These are phyloP conservation scores for Linnemannia hyalina DNA, from an alignment of 192 early-diverging fungal genomes.

Conservation along the genomic window DNA sequence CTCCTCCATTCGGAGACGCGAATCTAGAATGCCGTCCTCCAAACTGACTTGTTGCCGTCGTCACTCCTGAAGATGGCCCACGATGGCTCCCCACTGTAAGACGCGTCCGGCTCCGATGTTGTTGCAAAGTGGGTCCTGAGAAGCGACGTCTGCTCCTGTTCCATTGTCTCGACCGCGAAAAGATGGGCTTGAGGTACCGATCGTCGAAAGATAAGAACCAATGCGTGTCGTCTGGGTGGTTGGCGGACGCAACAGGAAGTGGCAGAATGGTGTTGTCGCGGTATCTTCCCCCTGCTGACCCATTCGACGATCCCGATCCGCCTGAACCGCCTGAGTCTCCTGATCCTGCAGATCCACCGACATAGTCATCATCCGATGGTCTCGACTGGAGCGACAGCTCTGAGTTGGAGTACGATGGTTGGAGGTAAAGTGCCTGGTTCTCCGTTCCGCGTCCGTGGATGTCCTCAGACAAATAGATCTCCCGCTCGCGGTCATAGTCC, in stretches of 20 bases:
- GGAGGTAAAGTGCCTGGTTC: conserved; percentile 37
- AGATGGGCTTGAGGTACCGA: conserved; percentile 84
- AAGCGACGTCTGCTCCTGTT: conserved; percentile 40
- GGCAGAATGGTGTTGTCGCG: conserved; percentile 45
- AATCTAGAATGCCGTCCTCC: conserved; percentile 41
- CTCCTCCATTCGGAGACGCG: conserved; percentile 29
- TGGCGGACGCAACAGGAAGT: conserved; percentile 34
- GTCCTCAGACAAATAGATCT: conserved; percentile 37
- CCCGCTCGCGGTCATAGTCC: conserved; percentile 40
- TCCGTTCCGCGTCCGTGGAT: conserved; percentile 31
- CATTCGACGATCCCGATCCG: conserved; percentile 45
- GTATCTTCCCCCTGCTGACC: conserved; percentile 13
- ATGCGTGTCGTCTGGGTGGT: conserved; percentile 68
- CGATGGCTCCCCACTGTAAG: neutral
- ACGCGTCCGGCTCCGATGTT: conserved; percentile 27
- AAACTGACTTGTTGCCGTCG: conserved; percentile 36
- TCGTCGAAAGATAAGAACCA: conserved; percentile 92
- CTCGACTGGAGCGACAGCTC: conserved; percentile 49
- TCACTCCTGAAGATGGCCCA: conserved; percentile 33
- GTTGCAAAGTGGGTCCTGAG: conserved; percentile 43
- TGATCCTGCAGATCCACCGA: conserved; percentile 25
- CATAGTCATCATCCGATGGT: conserved; percentile 53
- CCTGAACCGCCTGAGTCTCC: conserved; percentile 12
- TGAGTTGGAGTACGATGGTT: conserved; percentile 43
- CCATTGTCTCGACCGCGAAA: conserved; percentile 65